Base-by-base conservation (phyloP, 2,329 filamentous ascomycete species). In the Plenodomus lindquistii region DNA sequence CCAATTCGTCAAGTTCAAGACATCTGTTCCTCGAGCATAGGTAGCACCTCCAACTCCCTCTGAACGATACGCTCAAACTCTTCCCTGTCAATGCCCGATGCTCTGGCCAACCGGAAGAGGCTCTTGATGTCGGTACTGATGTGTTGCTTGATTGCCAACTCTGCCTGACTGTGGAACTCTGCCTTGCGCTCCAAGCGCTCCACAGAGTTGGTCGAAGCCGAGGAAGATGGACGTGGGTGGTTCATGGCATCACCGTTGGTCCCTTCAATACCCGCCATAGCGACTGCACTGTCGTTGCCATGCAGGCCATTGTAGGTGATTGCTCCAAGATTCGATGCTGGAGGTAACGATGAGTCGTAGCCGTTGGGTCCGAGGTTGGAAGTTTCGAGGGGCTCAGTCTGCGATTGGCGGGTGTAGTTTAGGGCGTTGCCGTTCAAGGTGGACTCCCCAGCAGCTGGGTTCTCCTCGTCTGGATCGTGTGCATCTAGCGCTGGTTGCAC, bases 401-500 rank as follows among this genome's bases (percentile, higher is more conserved):
- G 69, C 37, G 67, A 72, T 40, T 72, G 60, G 67, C 37, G 76
- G 54, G 48, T 76, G 66, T 65, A 59, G 39, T 52, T 50, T 15
- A 84, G 65, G 4, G 78, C 69, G 48, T 83, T 73, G 19, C 82
- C 82, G 38, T 79, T 77, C 24, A 85, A 69, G 0, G 81, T 82
- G 4, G 81, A 81, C 16, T 79, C 72, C 37, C 75, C 70, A 9
- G 66, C 57, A 13, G 74, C 76, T 1, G 77, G 64, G 17, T 71
- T 65, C 37, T 76, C 85, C 73, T 91, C 88, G 60, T 91, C 87
- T n/a, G 88, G 88, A 57, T 92, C 88, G 67, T 92, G 85, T 46
- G 84, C 84, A 70, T 93, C 89, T 78, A 93, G 84, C 24, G 88
- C 88, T 2, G 89, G 88, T 67, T 93, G 89, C 8, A 93, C 88